phyloP scores from a whole-genome alignment of 2,329 filamentous ascomycete genomes.

The Phoma sp. region DNA sequence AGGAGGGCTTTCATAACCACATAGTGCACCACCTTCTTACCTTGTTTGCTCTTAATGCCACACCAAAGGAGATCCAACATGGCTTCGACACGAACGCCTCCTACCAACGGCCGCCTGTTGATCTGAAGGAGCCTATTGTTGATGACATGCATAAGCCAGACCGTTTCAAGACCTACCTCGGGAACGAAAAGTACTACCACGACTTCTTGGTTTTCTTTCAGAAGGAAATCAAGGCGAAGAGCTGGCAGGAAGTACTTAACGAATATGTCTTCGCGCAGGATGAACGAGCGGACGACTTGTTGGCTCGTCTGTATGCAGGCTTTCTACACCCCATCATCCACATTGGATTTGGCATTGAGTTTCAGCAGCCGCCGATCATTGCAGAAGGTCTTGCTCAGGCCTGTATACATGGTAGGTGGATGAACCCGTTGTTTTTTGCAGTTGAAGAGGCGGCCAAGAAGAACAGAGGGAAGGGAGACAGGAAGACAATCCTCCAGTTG shows the following conservation, averaged over 20 bases:
- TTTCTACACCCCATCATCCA: conserved; percentile 84
- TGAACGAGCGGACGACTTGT: conserved; percentile 71
- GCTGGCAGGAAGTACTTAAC: conserved; percentile 68
- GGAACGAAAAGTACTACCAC: conserved; percentile 70
- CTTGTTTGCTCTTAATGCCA: conserved; percentile 77
- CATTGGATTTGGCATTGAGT: conserved; percentile 84
- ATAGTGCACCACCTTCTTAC: conserved; percentile 80
- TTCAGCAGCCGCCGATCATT: conserved; percentile 79
- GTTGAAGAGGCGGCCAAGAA: conserved; percentile 59
- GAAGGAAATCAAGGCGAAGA: conserved; percentile 69
- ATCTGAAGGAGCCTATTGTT: conserved; percentile 60
- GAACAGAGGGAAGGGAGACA: conserved; percentile 20
- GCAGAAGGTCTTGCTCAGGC: conserved; percentile 81
- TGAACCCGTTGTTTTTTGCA: conserved; percentile 62
- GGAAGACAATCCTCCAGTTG: conserved; percentile 63
- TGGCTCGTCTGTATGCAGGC: conserved; percentile 72
- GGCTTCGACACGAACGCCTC: conserved; percentile 70
- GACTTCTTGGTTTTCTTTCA: conserved; percentile 82
- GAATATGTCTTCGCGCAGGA: conserved; percentile 74
- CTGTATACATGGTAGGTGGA: conserved; percentile 69
- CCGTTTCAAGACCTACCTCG: conserved; percentile 66
- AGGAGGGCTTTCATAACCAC: conserved; percentile 79
- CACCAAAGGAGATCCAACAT: conserved; percentile 63
- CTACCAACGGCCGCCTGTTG: conserved; percentile 69
- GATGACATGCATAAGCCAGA: conserved; percentile 64